phyloP scores from a whole-genome alignment of 495 filamentous ascomycete species.

The Xylaria scruposa region DNA sequence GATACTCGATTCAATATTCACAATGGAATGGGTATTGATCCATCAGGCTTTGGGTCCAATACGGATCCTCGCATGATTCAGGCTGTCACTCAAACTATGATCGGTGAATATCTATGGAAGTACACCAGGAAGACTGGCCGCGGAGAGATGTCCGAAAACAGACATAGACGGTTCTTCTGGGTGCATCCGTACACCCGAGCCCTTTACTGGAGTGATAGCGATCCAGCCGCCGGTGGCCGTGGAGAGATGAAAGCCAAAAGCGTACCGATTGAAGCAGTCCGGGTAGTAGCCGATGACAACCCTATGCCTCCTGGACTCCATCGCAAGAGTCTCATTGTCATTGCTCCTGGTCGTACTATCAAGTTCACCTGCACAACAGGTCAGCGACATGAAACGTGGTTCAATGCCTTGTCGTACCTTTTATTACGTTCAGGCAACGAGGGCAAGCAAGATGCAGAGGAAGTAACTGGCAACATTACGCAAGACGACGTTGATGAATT shows the following conservation, averaged over 20 bases:
- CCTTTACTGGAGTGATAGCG: slow-evolving; percentile 93
- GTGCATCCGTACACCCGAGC: slow-evolving; percentile 97
- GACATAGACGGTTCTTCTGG: slow-evolving; percentile 98
- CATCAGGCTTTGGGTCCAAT: slow-evolving; percentile 64
- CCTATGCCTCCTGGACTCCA: slow-evolving; percentile 93
- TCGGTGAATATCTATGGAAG: slow-evolving; percentile 98
- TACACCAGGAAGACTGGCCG: slow-evolving; percentile 93
- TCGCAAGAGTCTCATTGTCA: slow-evolving; percentile 86
- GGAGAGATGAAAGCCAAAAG: slow-evolving; percentile 88
- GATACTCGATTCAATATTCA: slow-evolving; percentile 87
- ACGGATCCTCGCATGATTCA: slow-evolving; percentile 99
- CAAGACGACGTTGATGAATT: slow-evolving; percentile 88
- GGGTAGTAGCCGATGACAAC: slow-evolving; percentile 95
- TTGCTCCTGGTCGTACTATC: slow-evolving; percentile 85
- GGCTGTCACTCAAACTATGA: slow-evolving; percentile 99
- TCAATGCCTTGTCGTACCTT: slow-evolving; percentile 94
- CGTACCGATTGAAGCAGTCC: slow-evolving; percentile 90
- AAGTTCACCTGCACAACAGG: slow-evolving; percentile 94
- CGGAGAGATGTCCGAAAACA: slow-evolving; percentile 81
- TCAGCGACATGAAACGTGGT: slow-evolving; percentile 97
- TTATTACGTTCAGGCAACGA: slow-evolving; percentile 74
- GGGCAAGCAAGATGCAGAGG: slow-evolving; percentile 62
- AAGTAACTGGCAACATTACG: slow-evolving; percentile 63
- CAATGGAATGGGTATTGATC: slow-evolving; percentile 60
- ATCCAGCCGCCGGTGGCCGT: slow-evolving; percentile 79